Evolutionary conservation across 2,329 filamentous ascomycete genomes (phyloP).

Genomic region (Nakataea oryzae): DNA sequence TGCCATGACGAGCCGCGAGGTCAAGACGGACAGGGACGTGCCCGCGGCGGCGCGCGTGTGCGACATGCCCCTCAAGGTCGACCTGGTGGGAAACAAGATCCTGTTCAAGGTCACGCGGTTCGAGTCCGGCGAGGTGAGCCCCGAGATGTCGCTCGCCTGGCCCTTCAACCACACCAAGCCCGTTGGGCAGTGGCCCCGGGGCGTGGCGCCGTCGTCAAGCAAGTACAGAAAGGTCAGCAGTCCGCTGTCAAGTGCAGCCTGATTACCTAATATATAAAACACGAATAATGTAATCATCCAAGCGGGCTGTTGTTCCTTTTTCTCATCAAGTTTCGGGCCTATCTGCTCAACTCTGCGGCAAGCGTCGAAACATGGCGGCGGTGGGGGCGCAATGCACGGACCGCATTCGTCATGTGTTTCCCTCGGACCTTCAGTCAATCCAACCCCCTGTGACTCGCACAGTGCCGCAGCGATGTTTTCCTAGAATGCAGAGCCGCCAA

Average conservation of each 20-base stretch:
- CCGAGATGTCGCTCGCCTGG: background rate
- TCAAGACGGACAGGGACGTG: background rate
- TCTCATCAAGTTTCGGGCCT: too few species aligned
- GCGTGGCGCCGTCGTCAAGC: background rate
- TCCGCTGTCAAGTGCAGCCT: background rate
- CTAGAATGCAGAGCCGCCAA: too few species aligned
- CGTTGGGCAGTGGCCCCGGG: background rate
- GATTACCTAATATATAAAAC: too few species aligned
- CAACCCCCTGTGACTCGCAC: too few species aligned
- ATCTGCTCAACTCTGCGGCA: too few species aligned
- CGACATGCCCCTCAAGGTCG: background rate
- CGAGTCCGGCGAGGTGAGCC: background rate
- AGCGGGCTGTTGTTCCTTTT: too few species aligned
- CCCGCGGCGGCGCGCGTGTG: background rate
- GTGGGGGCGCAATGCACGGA: too few species aligned
- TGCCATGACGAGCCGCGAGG: background rate
- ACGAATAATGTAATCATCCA: too few species aligned
- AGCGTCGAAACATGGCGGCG: too few species aligned
- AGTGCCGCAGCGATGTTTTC: too few species aligned
- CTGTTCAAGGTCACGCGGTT: background rate
- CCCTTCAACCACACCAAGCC: background rate
- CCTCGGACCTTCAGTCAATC: too few species aligned
- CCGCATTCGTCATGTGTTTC: too few species aligned
- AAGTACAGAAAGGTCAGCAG: background rate
- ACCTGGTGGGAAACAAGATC: background rate